Conservation (phyloP, 306 rosid genomes). For the Prinsepia uniflora region DNA sequence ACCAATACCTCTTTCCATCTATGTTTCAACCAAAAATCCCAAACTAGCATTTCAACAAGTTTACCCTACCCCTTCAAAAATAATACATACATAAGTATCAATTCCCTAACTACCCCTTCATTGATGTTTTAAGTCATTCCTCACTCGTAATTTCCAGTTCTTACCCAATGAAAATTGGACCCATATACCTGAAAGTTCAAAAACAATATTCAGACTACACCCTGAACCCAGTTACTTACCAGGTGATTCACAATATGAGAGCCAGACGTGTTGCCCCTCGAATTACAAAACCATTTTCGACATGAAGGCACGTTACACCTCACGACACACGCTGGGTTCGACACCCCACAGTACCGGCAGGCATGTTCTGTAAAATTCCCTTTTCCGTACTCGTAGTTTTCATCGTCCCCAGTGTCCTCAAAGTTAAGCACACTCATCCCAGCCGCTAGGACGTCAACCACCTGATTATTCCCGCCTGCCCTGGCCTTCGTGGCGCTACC, state of each 20-base stretch:
- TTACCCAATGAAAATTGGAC: neutral
- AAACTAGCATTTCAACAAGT: neutral
- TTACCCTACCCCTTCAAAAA: neutral
- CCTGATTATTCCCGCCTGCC: slow-evolving; percentile 53
- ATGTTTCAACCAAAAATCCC: neutral
- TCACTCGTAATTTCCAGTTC: slow-evolving; percentile 1
- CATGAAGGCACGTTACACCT: slow-evolving; percentile 98
- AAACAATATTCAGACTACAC: neutral
- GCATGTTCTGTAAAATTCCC: slow-evolving; percentile 97
- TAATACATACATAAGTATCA: neutral
- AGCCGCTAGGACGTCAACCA: slow-evolving; percentile 66
- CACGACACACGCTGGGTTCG: slow-evolving; percentile 95
- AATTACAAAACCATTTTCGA: slow-evolving; percentile 98
- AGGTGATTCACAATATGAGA: slow-evolving; percentile 97
- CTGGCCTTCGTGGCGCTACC: slow-evolving; percentile 69
- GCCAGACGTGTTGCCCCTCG: slow-evolving; percentile 95
- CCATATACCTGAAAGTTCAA: neutral
- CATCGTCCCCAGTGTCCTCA: slow-evolving; percentile 93
- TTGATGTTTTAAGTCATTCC: neutral
- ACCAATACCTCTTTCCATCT: neutral
- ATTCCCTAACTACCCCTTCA: neutral
- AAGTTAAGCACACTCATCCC: slow-evolving; percentile 96
- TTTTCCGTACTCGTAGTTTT: slow-evolving; percentile 68
- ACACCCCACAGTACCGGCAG: slow-evolving; percentile 93
- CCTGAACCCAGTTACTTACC: slow-evolving; percentile 46